Evolutionary conservation across 495 filamentous ascomycete genomes (phyloP).

Genomic region (Podospora pseudocomata): DNA sequence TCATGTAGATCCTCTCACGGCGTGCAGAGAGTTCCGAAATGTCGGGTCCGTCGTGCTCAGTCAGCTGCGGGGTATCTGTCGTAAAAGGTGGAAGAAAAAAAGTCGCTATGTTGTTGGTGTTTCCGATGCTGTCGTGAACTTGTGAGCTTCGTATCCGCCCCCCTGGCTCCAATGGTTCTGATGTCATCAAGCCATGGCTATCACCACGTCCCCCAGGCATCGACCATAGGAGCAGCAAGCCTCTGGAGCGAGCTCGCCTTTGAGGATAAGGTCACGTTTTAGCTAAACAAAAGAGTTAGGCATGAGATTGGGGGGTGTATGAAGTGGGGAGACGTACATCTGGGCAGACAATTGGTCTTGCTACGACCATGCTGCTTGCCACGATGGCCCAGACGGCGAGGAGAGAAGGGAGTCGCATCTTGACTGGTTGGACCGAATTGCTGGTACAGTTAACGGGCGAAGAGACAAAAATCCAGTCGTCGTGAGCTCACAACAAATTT

Average conservation of each 20-base stretch:
- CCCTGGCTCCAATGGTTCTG: background rate
- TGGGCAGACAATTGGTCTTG: slow-evolving; percentile 36
- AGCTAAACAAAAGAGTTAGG: slow-evolving; percentile 30
- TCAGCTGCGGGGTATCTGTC: slow-evolving; percentile 1
- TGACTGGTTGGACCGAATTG: background rate
- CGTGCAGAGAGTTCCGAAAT: background rate
- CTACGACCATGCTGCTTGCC: slow-evolving; percentile 13
- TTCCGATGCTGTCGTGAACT: background rate
- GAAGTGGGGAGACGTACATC: slow-evolving; percentile 29
- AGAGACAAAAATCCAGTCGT: background rate
- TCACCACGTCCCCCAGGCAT: slow-evolving; percentile 45
- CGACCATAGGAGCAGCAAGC: slow-evolving; percentile 50
- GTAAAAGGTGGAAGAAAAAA: background rate
- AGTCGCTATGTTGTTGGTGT: background rate
- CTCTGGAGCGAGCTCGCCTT: slow-evolving; percentile 41
- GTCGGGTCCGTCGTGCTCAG: background rate
- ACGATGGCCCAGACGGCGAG: slow-evolving; percentile 23
- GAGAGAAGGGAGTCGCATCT: slow-evolving; percentile 1
- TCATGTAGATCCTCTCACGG: background rate
- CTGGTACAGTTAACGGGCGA: background rate
- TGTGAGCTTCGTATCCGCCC: background rate
- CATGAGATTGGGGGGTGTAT: background rate
- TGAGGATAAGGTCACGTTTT: slow-evolving; percentile 46
- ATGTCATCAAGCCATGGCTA: slow-evolving; percentile 32
- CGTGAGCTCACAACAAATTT: background rate